A percentile compares a stretch with the other conserved stretches of the same genome.
These are phyloP conservation scores for Anaeromyces robustus DNA, from an alignment of 192 early-diverging fungal species.

Conservation along the genomic window DNA sequence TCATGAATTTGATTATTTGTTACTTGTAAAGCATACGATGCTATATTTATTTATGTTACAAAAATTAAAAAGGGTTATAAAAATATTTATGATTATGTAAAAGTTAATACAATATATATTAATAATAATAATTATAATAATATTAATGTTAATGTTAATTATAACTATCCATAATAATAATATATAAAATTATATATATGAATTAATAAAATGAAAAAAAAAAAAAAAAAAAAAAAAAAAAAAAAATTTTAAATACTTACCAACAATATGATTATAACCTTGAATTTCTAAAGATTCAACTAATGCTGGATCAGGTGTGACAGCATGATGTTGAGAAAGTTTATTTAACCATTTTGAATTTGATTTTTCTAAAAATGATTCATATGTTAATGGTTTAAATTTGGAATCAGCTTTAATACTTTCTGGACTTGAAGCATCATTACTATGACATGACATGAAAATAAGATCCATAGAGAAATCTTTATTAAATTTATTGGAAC, in stretches of 20 bases:
- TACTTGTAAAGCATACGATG: constrained; percentile 21
- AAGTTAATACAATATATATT: no score
- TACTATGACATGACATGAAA: constrained; percentile 9
- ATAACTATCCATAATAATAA: no score
- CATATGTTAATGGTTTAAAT: constrained; percentile 9
- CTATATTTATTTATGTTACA: not conserved
- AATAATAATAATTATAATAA: no score
- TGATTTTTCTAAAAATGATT: constrained; percentile 14
- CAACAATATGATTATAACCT: constrained; percentile 17
- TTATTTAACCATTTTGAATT: constrained; percentile 17
- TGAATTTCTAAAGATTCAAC: constrained; percentile 15
- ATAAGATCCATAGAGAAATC: constrained; percentile 29
- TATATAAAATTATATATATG: no score
- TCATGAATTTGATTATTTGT: constrained; percentile 22
- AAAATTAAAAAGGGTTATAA: no score
- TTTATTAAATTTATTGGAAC: constrained; percentile 15
- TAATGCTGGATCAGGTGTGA: constrained; percentile 15
- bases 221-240: no score
- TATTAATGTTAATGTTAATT: no score
- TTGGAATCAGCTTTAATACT: not conserved
- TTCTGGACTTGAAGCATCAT: not conserved
- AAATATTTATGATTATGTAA: no score
- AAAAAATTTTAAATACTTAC: constrained; percentile 9
- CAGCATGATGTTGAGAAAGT: constrained; percentile 20
- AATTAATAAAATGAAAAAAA: no score